Conservation (phyloP, 768 basidiomycete genomes). For the Suillus discolor region DNA sequence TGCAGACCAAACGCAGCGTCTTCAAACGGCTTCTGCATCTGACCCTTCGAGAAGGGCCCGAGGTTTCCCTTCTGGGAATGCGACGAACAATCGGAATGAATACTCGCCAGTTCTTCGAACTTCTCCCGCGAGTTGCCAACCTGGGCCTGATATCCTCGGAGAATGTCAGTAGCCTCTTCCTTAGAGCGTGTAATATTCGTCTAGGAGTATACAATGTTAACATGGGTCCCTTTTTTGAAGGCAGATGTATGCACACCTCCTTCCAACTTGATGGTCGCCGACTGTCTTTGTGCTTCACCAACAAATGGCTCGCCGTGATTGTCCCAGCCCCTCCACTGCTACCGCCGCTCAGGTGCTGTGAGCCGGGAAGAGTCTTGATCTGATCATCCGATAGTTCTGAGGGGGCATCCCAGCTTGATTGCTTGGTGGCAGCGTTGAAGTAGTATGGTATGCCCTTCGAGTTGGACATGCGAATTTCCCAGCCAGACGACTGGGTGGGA, state of each 20-base stretch:
- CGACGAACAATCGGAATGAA: slow-evolving; percentile 89
- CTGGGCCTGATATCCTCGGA: slow-evolving; percentile 58
- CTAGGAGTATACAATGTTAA: slow-evolving; percentile 36
- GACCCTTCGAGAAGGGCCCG: slow-evolving; percentile 78
- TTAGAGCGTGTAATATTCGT: slow-evolving; percentile 80
- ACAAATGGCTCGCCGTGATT: slow-evolving; percentile 94
- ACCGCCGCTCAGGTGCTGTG: slow-evolving; percentile 43
- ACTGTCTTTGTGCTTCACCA: slow-evolving; percentile 89
- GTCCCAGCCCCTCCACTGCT: slow-evolving; percentile 35
- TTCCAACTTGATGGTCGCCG: slow-evolving; percentile 83
- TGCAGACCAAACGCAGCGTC: slow-evolving; percentile 77
- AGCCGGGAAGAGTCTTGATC: slow-evolving; percentile 66
- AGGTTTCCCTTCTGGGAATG: slow-evolving; percentile 85
- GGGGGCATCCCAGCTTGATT: slow-evolving; percentile 84
- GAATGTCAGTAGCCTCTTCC: slow-evolving; percentile 85
- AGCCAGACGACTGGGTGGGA: slow-evolving; percentile 32
- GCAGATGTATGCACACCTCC: slow-evolving; percentile 52
- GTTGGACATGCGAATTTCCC: slow-evolving; percentile 89
- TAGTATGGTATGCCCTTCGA: slow-evolving; percentile 84
- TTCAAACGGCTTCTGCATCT: slow-evolving; percentile 99
- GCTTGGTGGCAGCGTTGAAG: slow-evolving; percentile 70
- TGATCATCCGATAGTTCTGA: slow-evolving; percentile 61
- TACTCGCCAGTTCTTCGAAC: slow-evolving; percentile 75
- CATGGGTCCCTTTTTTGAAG: slow-evolving; percentile 2
- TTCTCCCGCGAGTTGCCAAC: slow-evolving; percentile 43